Base-by-base conservation (phyloP, 164 flowering plant genomes). In the Buxus sempervirens region DNA sequence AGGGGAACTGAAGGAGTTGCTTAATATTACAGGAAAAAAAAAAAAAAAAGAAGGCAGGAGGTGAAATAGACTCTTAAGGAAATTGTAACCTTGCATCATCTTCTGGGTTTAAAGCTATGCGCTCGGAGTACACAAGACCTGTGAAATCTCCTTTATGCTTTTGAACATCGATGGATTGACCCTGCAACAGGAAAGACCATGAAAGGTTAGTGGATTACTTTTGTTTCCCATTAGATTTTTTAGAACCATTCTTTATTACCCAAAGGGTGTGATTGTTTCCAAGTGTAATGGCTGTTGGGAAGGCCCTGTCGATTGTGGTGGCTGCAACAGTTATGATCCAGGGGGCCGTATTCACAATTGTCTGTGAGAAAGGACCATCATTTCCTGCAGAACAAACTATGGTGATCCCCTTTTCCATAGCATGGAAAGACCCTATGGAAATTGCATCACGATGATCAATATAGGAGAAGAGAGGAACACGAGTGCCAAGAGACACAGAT, bases 241-340 rank as follows among this genome's bases (percentile, higher is more conserved):
- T 22, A 32, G 14, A 21, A 36, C 5, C 22, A n/a, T 4, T 25
- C 36, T 21, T 54, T 14, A 28, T 62, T 69, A 70, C 73, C 73
- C 56, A 26, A 19, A 70, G 55, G 0, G 62, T 72, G 27, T n/a
- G 66, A 54, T 77, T 73, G 59, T 70, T 70, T 56, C 75, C 80
- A 13, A 77, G 72, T 36, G 42, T 58, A 24, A 77, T 70, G 10
- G 63, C 28, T 26, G 77, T 57, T 10, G 74, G 69, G 63, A 77
- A 77, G 32, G 74, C 67, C 32, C 80, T 63, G 23, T 77, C 80
- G 1, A 77, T 70, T 42, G 75, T 74, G 28, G 60, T 67, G 6
- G 80, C 77, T 53, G 75, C 80, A 16, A 77, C 74, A 4, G 70
- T 70, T 1, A 77, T 41, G 64, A 77, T 57, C 77, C 80, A 77